Conservation (phyloP, 164 flowering plant species). For the Macadamia integrifolia region DNA sequence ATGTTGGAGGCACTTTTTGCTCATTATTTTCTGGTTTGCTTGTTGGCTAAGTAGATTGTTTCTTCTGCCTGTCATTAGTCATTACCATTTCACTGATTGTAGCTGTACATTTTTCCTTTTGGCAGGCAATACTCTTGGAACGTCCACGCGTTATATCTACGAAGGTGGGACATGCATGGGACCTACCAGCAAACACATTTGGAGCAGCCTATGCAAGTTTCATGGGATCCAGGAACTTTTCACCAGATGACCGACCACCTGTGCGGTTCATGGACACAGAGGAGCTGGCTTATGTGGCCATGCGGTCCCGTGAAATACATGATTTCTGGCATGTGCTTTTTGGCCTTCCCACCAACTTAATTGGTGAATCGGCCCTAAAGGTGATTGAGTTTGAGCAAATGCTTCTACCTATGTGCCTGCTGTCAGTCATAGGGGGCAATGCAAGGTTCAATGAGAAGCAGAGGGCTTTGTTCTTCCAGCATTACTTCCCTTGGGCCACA, state of each 20-base stretch:
- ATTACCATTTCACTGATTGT: too few species aligned
- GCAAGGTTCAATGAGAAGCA: conserved; percentile 71
- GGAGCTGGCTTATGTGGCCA: conserved; percentile 83
- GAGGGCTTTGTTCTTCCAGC: conserved; percentile 60
- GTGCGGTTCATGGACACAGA: conserved; percentile 91
- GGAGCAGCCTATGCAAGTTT: conserved; percentile 95
- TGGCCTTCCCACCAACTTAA: conserved; percentile 80
- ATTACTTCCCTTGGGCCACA: conserved; percentile 86
- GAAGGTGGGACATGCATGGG: conserved; percentile 84
- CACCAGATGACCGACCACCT: conserved; percentile 94
- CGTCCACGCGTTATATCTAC: conserved; percentile 82
- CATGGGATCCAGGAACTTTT: conserved; percentile 95
- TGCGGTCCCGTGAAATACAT: conserved; percentile 89
- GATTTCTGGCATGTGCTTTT: conserved; percentile 97
- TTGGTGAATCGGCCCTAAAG: conserved; percentile 92
- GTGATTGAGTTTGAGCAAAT: conserved; percentile 95
- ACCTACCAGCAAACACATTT: conserved; percentile 80
- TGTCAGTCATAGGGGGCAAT: conserved; percentile 82
- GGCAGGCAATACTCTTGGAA: conserved; percentile 70
- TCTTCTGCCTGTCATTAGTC: too few species aligned
- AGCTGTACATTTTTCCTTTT: not conserved
- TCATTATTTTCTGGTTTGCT: too few species aligned
- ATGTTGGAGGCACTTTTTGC: too few species aligned
- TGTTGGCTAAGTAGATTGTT: too few species aligned
- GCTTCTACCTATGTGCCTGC: conserved; percentile 86